phyloP scores from a whole-genome alignment of 805 yeast genomes.

The Monosporozyma solicola region DNA sequence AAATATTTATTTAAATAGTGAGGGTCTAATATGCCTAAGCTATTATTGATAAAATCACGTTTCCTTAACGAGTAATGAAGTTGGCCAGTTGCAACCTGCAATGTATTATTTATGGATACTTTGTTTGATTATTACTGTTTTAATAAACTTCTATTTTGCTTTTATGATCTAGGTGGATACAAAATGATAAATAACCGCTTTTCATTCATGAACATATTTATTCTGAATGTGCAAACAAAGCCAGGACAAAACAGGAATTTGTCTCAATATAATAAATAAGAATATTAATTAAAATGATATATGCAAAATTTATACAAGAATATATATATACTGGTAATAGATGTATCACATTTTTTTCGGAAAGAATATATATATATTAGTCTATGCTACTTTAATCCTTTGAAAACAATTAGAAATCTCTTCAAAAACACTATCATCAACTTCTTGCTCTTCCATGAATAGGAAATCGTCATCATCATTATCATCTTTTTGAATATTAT shows the following conservation, averaged over 20 bases:
- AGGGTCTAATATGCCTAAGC: not conserved
- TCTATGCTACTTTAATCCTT: not conserved
- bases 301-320: not conserved
- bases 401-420: not conserved
- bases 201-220: no score
- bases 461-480: not conserved
- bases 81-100: no score
- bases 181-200: no score
- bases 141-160: no score
- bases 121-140: no score
- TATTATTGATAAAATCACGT: not conserved
- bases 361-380: not conserved
- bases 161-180: no score
- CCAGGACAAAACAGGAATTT: not conserved
- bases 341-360: no score
- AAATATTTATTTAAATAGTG: not conserved
- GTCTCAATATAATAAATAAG: not conserved
- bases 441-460: not conserved
- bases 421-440: not conserved
- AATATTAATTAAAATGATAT: not conserved
- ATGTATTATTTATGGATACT: no score
- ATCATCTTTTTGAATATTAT: not conserved
- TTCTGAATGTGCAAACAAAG: no score
- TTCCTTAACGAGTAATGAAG: no score
- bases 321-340: not conserved